A percentile compares a stretch with the other conserved stretches of the same genome.
These are phyloP conservation scores for Lobosporangium transversale DNA, from an alignment of 192 early-diverging fungal species.

Conservation along the genomic window DNA sequence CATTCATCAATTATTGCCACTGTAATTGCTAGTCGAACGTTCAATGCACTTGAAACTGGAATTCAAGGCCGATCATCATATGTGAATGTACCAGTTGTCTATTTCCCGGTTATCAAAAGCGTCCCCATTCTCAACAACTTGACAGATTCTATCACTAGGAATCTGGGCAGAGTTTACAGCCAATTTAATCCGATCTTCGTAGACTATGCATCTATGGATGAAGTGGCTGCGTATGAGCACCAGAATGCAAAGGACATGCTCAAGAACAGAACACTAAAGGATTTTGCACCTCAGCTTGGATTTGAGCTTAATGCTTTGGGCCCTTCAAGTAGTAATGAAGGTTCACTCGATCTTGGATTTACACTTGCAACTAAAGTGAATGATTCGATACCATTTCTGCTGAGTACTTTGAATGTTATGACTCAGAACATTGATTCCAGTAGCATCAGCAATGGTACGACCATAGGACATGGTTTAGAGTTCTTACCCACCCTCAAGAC, in stretches of 20 bases:
- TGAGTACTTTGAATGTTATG: constrained; percentile 34
- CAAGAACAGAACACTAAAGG: constrained; percentile 36
- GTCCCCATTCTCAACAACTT: constrained; percentile 29
- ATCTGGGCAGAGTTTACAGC: constrained; percentile 1
- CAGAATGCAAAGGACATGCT: constrained; percentile 44
- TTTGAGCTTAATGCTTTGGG: constrained; percentile 40
- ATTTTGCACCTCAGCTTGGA: constrained; percentile 36
- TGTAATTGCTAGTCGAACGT: constrained; percentile 17
- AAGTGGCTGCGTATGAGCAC: constrained; percentile 36
- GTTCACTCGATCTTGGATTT: constrained; percentile 47
- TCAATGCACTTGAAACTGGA: constrained; percentile 20
- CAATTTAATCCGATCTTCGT: constrained; percentile 34
- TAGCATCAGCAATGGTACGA: constrained; percentile 16
- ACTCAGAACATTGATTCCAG: constrained; percentile 36
- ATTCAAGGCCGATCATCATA: constrained; percentile 3
- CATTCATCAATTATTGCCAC: neutral
- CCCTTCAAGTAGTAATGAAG: constrained; percentile 6
- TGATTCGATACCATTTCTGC: constrained; percentile 36
- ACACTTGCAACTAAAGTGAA: constrained; percentile 17
- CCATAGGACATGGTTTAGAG: constrained; percentile 12
- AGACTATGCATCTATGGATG: constrained; percentile 42
- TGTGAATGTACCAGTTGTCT: constrained; percentile 9
- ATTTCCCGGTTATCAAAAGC: constrained; percentile 31
- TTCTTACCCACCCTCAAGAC: constrained; percentile 35
- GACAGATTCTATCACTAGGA: constrained; percentile 15